Base-by-base conservation (phyloP, 169 alveolate species). In the Toxoplasma gondii region DNA sequence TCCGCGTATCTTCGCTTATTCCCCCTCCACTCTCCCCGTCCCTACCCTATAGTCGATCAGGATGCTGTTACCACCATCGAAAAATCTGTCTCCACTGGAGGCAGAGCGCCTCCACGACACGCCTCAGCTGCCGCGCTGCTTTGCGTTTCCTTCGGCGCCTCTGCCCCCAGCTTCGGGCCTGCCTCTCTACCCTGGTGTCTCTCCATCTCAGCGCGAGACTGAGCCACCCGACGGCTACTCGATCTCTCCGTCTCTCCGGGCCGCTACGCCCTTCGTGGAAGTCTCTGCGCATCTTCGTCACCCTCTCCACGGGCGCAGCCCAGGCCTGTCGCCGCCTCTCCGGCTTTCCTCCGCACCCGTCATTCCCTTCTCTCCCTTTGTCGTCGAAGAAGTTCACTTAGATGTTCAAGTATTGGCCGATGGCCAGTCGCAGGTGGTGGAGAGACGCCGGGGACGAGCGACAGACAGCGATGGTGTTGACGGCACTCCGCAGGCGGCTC, bases 81-180 rank as follows among this genome's bases (percentile, higher is more conserved):
- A 88, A 82, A 88, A 27, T 34, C 58, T 88, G 49, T 88, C 93
- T 22, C 87, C 93, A 2, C 41, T 88, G 93, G 93, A 88, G 93
- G 84, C 87, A 34, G 93, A 43, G 58, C 82, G 93, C 1, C 81
- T 67, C 39, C 87, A 29, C 24, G 93, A 88, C 24, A n/a, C 58
- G 41, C 93, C 93, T 9, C 39, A 36, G 53, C 58, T 88, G 39
- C 93, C 93, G 36, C 93, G 43, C 34, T 88, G 93, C 58, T 88
- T 88, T 54, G 81, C 82, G 19, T 2, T 67, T 43, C 39, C 81
- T 45, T 31, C 53, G n/a, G 2, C 93, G 36, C 82, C 16, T 9
- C 44, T 70, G 44, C 88, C 54, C 29, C 88, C 19, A n/a, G 34
- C 90, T 1, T 16, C 90, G 12, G 90, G 38, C 27, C 39, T 9